Evolutionary conservation across 345 rosid species (phyloP).

Genomic region (Bruguiera parviflora): DNA sequence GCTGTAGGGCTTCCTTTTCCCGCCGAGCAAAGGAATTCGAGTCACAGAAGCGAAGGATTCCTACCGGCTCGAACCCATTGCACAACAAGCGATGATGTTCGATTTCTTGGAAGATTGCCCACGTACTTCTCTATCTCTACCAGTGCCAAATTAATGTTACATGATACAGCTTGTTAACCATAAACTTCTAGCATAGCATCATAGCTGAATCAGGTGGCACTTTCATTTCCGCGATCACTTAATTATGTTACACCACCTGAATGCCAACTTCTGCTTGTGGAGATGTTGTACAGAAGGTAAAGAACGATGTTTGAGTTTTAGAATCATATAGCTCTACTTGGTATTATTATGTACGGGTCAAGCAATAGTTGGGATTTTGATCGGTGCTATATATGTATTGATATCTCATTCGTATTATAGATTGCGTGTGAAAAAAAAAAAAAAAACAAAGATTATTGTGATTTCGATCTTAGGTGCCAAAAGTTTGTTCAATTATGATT

Average conservation of each 20-base stretch:
- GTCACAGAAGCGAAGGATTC: conserved; percentile 43
- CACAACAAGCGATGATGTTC: conserved; percentile 38
- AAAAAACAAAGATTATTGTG: too few relatives aligned
- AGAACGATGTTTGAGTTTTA: not conserved
- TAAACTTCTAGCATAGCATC: not conserved
- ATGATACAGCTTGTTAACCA: not conserved
- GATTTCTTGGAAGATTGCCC: not conserved
- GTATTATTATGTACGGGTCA: not conserved
- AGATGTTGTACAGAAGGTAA: conserved; percentile 10
- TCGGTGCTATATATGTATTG: too few relatives aligned
- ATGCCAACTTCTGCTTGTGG: not conserved
- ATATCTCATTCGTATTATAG: too few relatives aligned
- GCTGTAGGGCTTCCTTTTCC: not conserved
- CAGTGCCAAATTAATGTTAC: not conserved
- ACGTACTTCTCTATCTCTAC: not conserved
- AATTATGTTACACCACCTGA: not conserved
- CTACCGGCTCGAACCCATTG: conserved; percentile 50
- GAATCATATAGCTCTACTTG: not conserved
- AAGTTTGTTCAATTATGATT: too few relatives aligned
- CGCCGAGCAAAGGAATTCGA: conserved; percentile 8
- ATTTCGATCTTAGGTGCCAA: too few relatives aligned
- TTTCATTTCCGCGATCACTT: not conserved
- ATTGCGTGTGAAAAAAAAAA: too few relatives aligned
- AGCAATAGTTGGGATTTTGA: not conserved
- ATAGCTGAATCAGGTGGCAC: not conserved